Evolutionary conservation across 257 asterid species (phyloP).

Genomic region (Parsonsia alboflavescens): DNA sequence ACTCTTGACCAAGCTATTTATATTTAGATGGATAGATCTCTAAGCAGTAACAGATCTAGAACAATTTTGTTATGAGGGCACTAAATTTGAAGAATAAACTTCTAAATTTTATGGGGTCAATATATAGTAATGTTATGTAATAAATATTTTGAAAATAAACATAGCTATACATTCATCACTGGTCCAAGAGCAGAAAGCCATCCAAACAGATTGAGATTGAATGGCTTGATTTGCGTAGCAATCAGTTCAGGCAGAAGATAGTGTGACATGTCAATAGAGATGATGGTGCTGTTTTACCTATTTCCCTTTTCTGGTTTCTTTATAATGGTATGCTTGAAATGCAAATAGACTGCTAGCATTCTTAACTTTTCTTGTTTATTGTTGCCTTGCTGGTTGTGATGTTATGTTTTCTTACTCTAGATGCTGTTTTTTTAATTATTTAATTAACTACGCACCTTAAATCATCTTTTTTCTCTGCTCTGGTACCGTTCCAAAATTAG

Average conservation of each 20-base stretch:
- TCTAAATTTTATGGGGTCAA: no score
- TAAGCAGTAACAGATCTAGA: neutral
- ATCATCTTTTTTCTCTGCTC: conserved; percentile 11
- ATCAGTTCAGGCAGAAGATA: neutral
- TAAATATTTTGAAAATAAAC: no score
- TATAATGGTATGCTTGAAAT: neutral
- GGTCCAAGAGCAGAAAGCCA: no score
- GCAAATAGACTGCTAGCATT: neutral
- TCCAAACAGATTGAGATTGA: neutral
- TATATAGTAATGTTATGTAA: no score
- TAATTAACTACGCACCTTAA: neutral
- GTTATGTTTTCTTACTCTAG: neutral
- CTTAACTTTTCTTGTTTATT: neutral
- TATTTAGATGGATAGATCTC: neutral
- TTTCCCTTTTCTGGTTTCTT: neutral
- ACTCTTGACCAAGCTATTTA: neutral
- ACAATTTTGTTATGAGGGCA: no score
- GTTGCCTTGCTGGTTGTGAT: neutral
- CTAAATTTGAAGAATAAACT: no score
- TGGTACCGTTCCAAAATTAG: conserved; percentile 38
- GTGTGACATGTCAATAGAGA: neutral
- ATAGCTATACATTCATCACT: no score
- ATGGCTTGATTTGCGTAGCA: neutral
- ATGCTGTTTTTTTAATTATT: neutral
- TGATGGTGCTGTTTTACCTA: neutral